These are phyloP conservation scores for Ashbya aceris DNA, from an alignment of 1,139 yeast genomes.

Conservation along the genomic window DNA sequence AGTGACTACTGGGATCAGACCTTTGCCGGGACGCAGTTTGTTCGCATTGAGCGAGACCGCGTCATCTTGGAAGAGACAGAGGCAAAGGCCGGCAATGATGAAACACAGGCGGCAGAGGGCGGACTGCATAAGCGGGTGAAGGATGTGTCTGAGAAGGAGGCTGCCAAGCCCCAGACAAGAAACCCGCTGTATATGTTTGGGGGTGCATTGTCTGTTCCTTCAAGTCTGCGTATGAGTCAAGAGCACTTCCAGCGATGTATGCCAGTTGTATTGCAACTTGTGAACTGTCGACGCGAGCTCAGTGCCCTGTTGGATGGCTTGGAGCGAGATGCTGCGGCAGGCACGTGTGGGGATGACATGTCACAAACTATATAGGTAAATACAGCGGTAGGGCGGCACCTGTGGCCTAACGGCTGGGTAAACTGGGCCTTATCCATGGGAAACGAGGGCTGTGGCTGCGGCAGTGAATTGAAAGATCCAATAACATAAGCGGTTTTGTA, in stretches of 20 bases:
- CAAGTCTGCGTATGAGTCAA: constrained; percentile 21
- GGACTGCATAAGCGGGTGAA: constrained; percentile 1
- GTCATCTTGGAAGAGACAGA: constrained; percentile 5
- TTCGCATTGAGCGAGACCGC: constrained; percentile 7
- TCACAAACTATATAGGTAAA: too few relatives aligned
- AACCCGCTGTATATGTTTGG: constrained; percentile 29
- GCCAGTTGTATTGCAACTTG: constrained; percentile 17
- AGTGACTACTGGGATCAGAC: constrained; percentile 26
- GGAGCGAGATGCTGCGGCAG: neutral
- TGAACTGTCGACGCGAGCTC: constrained; percentile 16
- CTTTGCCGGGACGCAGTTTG: constrained; percentile 19
- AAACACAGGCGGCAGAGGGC: constrained; percentile 6
- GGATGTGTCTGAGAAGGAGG: constrained; percentile 5
- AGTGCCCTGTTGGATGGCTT: constrained; percentile 3
- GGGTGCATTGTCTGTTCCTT: constrained; percentile 22
- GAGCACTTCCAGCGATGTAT: constrained; percentile 20
- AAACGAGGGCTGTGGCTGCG: too few relatives aligned
- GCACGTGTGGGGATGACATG: too few relatives aligned
- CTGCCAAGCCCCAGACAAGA: constrained; percentile 1
- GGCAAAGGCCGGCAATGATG: constrained; percentile 6
- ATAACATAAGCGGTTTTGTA: too few relatives aligned
- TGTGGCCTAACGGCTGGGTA: too few relatives aligned
- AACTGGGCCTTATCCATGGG: too few relatives aligned
- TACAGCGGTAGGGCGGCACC: too few relatives aligned
- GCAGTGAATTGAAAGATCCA: too few relatives aligned